Percentiles rank a stretch among this genome's conserved stretches.
These are phyloP conservation scores for Saccharomycopsis sp. DNA, from an alignment of 805 yeast genomes.

Conservation along the genomic window DNA sequence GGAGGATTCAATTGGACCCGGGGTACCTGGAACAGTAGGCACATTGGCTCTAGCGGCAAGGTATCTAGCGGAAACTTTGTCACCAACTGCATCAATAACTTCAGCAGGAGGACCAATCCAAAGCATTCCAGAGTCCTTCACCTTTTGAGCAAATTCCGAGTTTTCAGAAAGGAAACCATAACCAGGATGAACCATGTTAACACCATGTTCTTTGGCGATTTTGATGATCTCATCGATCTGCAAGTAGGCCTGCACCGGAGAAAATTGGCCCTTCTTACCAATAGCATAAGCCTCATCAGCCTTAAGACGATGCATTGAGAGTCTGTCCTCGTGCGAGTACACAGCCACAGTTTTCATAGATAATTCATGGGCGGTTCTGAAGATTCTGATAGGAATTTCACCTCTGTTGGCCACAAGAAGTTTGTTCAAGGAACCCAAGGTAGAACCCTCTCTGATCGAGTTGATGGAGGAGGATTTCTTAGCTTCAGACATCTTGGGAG, in stretches of 20 bases:
- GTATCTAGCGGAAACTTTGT: conserved; percentile 89
- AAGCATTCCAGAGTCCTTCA: conserved; percentile 81
- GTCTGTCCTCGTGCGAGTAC: conserved; percentile 91
- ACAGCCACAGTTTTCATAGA: conserved; percentile 97
- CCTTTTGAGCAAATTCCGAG: conserved; percentile 88
- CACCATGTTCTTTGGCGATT: conserved; percentile 73
- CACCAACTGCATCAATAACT: conserved; percentile 93
- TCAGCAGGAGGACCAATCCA: conserved; percentile 92
- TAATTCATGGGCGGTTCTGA: conserved; percentile 95
- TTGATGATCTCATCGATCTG: conserved; percentile 91
- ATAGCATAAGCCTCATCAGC: conserved; percentile 92
- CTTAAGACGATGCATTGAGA: conserved; percentile 90
- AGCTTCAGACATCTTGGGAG: conserved; percentile 12
- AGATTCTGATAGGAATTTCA: conserved; percentile 81
- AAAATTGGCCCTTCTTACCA: conserved; percentile 80
- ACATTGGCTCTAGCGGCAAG: conserved; percentile 77
- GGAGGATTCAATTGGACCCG: conserved; percentile 84
- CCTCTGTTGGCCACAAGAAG: conserved; percentile 81
- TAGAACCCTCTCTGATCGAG: conserved; percentile 21
- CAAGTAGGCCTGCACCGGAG: conserved; percentile 94
- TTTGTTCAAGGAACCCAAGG: conserved; percentile 40
- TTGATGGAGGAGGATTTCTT: conserved; percentile 14
- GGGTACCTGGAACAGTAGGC: conserved; percentile 96
- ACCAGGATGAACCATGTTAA: conserved; percentile 88
- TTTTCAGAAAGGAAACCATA: conserved; percentile 89